A percentile compares a stretch with the other conserved stretches of the same genome.
phyloP scores from a whole-genome alignment of 495 filamentous ascomycete species.

The Peziza echinospora region DNA sequence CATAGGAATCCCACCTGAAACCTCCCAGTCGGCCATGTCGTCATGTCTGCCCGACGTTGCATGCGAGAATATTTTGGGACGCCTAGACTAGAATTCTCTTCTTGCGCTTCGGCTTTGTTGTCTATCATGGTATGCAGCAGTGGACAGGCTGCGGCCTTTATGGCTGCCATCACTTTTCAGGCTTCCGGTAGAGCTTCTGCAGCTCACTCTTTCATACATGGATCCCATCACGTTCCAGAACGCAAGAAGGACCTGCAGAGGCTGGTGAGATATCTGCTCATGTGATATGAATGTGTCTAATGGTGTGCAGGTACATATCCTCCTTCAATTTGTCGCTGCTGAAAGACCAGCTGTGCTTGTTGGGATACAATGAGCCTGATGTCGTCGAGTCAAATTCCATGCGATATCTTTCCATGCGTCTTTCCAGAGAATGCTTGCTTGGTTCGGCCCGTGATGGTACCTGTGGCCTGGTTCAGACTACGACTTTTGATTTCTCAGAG shows the following conservation, averaged over 20 bases:
- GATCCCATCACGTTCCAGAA: slow-evolving; percentile 41
- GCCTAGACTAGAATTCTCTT: neutral
- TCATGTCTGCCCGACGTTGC: neutral
- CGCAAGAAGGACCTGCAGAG: slow-evolving; percentile 40
- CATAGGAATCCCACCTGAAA: neutral
- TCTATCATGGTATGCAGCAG: neutral
- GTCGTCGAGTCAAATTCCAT: slow-evolving; percentile 19
- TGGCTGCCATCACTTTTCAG: slow-evolving; percentile 12
- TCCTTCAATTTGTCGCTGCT: slow-evolving; percentile 36
- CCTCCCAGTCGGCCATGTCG: neutral
- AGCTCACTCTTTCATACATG: slow-evolving; percentile 35
- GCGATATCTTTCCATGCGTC: slow-evolving; percentile 29
- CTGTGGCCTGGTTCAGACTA: slow-evolving; percentile 21
- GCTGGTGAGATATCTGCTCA: slow-evolving; percentile 16
- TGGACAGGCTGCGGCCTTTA: slow-evolving; percentile 2
- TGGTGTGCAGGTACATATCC: slow-evolving; percentile 30
- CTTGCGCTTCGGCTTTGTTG: neutral
- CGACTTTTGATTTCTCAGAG: slow-evolving; percentile 16
- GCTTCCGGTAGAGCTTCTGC: slow-evolving; percentile 40
- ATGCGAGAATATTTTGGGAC: neutral
- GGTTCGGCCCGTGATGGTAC: slow-evolving; percentile 28
- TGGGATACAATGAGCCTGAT: slow-evolving; percentile 35
- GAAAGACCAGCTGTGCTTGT: slow-evolving; percentile 28
- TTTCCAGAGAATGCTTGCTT: slow-evolving; percentile 41
- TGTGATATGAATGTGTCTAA: neutral